Evolutionary conservation across 2,329 filamentous ascomycete genomes (phyloP).

Genomic region (Colletotrichum acutatum): DNA sequence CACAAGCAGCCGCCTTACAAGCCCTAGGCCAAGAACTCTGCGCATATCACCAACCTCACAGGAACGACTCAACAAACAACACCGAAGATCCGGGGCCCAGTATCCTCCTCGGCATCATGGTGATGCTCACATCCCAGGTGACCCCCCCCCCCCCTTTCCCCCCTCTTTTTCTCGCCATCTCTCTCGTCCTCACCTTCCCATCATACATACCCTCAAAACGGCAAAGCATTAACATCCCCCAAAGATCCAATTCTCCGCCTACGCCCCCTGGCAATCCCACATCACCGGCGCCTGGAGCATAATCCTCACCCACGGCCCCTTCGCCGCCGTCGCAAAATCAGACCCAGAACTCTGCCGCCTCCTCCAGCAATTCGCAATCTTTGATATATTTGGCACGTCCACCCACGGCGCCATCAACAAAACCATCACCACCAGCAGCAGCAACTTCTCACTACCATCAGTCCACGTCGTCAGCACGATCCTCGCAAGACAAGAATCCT

Average conservation of each 20-base stretch:
- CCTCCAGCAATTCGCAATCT: not conserved
- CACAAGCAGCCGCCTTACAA: not conserved
- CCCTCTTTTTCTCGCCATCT: not conserved
- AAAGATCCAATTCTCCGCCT: conserved; percentile 15
- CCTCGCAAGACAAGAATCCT: not conserved
- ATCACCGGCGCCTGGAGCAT: not conserved
- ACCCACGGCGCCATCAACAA: not conserved
- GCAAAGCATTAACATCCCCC: not conserved
- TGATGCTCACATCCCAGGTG: conserved; percentile 16
- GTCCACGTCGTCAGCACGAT: too few relatives aligned
- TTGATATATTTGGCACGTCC: conserved; percentile 9
- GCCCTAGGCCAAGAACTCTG: not conserved
- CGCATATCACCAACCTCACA: not conserved
- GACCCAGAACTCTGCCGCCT: not conserved
- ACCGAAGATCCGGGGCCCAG: not conserved
- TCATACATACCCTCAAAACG: too few relatives aligned
- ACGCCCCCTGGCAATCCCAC: conserved; percentile 15
- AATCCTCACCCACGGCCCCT: not conserved
- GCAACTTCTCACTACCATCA: too few relatives aligned
- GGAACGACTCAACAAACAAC: not conserved
- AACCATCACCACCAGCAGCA: too few relatives aligned
- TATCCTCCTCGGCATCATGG: not conserved
- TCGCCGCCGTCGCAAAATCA: not conserved
- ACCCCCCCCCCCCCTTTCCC: not conserved
- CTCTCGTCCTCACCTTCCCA: not conserved